These are phyloP conservation scores for Phycomyces blakesleeanus DNA, from an alignment of 192 early-diverging fungal genomes.

Conservation along the genomic window DNA sequence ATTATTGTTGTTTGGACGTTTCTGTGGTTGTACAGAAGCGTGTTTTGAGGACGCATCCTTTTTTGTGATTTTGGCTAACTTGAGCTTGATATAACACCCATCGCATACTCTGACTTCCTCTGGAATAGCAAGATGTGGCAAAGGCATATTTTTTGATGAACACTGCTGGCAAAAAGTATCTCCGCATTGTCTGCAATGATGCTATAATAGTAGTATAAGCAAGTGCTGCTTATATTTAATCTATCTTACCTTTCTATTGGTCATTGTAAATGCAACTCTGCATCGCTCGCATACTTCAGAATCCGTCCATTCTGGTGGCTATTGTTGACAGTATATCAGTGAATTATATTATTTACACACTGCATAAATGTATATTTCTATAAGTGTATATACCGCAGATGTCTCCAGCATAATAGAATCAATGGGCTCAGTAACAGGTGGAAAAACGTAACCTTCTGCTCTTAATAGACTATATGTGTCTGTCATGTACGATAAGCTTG, in stretches of 20 bases:
- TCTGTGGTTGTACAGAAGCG: not conserved
- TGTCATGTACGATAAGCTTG: constrained; percentile 71
- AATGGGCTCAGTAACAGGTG: constrained; percentile 59
- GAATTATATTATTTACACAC: not conserved
- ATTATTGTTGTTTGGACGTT: not conserved
- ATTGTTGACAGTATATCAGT: not conserved
- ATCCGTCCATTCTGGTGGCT: constrained; percentile 97
- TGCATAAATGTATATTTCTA: constrained; percentile 3
- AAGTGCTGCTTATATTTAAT: not conserved
- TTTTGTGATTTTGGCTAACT: constrained; percentile 24
- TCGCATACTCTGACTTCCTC: constrained; percentile 95
- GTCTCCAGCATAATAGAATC: constrained; percentile 79
- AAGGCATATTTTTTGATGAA: constrained; percentile 79
- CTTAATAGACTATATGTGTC: constrained; percentile 81
- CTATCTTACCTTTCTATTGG: constrained; percentile 74
- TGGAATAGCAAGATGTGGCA: constrained; percentile 84
- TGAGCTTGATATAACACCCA: constrained; percentile 74
- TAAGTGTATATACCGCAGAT: constrained; percentile 56
- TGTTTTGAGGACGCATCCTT: constrained; percentile 18
- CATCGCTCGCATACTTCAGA: constrained; percentile 93
- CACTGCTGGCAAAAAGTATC: constrained; percentile 89
- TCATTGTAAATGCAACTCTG: constrained; percentile 85
- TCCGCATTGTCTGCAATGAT: constrained; percentile 98
- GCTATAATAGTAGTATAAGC: constrained; percentile 36
- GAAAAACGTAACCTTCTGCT: constrained; percentile 74